Base-by-base conservation (phyloP, 208 protist genomes). In the Strigomonas galati region DNA sequence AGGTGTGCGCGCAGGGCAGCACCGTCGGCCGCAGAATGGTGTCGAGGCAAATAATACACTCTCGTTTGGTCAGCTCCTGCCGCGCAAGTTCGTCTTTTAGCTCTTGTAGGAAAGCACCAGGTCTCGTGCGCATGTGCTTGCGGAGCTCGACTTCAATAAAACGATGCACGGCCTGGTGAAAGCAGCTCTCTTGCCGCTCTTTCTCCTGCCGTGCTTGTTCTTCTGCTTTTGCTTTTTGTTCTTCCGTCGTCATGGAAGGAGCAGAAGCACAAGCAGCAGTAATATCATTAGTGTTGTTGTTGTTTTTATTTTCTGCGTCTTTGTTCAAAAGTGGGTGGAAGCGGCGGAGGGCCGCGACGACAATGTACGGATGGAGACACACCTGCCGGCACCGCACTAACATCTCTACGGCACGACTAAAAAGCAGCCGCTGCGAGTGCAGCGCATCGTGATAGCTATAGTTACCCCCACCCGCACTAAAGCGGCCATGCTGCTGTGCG, bases 361-460 rank as follows among this genome's bases (percentile, higher is more conserved):
- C 85, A 56, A 95, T 84, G 69, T 87, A 89, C 26, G 89, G 85
- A 48, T 96, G 91, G 53, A 91, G 62, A 61, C 84, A 92, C 14
- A 82, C 79, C 67, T 96, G 91, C 26, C 89, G 87, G 28, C 90
- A 90, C 43, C 89, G 82, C 37, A 94, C 73, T 0, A 96, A 72
- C 83, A 96, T 89, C 74, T 93, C 87, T 55, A 96, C 89, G 37
- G 85, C 84, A 0, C 81, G 86, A 31, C 69, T 85, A 48, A 85
- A 92, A 19, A 71, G 28, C 48, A 74, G 9, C 48, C 52, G 15
- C 56, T 15, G 17, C 52, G 57, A 56, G 28, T 19, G 53, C 62
- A 32, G 68, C 52, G 23, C 71, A 49, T 26, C 65, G 32, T 6
- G 49, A 31, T 30, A 23, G 26, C 28, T 19, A 21, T 12, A 54